Evolutionary conservation across 192 early-diverging fungal genomes (phyloP).

Genomic region (Phlyctochytrium bullatum): DNA sequence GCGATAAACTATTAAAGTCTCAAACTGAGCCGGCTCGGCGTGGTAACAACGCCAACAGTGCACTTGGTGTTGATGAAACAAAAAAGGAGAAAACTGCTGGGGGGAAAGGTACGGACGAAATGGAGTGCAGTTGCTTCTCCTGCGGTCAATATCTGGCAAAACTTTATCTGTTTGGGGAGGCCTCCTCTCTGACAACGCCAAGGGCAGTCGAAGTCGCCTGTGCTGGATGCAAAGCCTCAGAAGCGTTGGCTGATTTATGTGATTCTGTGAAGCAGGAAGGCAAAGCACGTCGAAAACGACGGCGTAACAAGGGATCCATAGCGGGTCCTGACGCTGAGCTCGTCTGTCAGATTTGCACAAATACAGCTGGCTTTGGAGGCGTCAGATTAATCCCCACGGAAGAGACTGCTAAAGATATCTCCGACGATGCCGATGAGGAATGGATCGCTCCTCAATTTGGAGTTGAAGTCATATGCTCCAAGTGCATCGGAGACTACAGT

Average conservation of each 20-base stretch:
- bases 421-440: background rate
- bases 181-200: background rate
- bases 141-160: background rate
- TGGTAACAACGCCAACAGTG: background rate
- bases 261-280: background rate
- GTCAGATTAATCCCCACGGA: background rate
- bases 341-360: background rate
- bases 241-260: background rate
- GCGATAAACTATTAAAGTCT: background rate
- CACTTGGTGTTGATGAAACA: too few relatives aligned
- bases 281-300: background rate
- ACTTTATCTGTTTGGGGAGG: background rate
- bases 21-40: background rate
- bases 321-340: background rate
- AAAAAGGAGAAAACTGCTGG: background rate
- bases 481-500: constrained; percentile 16
- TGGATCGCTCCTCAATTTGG: constrained; percentile 23
- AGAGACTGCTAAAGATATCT: background rate
- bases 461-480: constrained; percentile 36
- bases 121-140: background rate
- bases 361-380: background rate
- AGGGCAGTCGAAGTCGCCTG: background rate
- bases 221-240: background rate
- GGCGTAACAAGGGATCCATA: background rate
- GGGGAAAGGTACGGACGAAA: background rate